Evolutionary conservation across 805 yeast genomes (phyloP), one percentile per base, ranked within the genome.

Genomic region (Yamadazyma nakazawae): DNA sequence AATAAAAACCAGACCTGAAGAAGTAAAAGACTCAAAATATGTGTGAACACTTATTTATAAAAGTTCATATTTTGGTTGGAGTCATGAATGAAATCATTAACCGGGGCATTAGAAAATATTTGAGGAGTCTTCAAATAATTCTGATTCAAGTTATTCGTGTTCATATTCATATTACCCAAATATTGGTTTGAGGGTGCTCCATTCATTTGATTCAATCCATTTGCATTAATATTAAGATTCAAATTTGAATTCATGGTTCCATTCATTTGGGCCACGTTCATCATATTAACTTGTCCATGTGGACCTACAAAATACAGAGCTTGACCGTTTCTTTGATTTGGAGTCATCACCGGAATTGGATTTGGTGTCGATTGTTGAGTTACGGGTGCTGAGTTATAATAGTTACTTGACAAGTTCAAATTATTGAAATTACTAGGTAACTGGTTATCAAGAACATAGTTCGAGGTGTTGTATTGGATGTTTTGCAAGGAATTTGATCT

Each of bases 101-200:
- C 39, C 25, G 56, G 56, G 52, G 56, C 56, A 52, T 52, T 52
- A 52, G 56, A 49, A 46, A 52, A 52, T 32, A 52, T 48, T 42
- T 52, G 56, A 3, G 56, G 56, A 42, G 51, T 44, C 34, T 50
- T 52, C 47, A 50, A 48, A 34, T 39, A 45, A 21, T 34, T 32
- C 37, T 46, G 53, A 37, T 48, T 48, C 39, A 38, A 34, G 31
- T 18, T 34, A 16, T 43, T 43, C 40, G 34, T 28, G 42, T 46
- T 42, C 37, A 34, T 19, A 37, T 46, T 42, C 40, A 35, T 19
- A 28, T 30, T 42, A 11, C 46, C 34, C 28, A 25, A 31, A 10
- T 46, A 40, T 28, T 19, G 32, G 31, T 17, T 45, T 24, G 28
- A 12, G 35, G 34, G 34, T 11, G 40, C 40, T 19, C 46, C 38